Evolutionary conservation across 2,329 filamentous ascomycete species (phyloP), one percentile per base, ranked within the genome.

Genomic region (Teratosphaeria destructans): DNA sequence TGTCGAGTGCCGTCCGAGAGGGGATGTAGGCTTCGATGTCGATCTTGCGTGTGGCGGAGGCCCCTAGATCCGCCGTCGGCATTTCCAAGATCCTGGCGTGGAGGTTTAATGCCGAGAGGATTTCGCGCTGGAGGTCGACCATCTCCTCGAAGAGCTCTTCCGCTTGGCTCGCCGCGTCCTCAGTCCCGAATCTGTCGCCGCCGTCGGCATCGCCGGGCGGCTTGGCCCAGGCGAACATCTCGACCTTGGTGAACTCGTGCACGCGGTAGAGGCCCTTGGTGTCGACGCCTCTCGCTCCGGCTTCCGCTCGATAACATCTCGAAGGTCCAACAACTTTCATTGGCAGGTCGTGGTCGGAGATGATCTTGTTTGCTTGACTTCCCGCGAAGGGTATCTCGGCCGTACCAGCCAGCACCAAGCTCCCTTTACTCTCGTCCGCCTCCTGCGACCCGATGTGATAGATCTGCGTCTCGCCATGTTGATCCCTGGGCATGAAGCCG

Each of bases 191-290:
- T 29, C 55, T 5, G 6, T 47, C 32, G 11, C 68, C 66, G 27
- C 67, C 67, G 26, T 57, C 62, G 70, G 39, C 55, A 35, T 69
- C 71, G 2, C 68, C 60, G 57, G 84, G 79, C 1, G 89, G 84
- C 34, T 81, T 68, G 4, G 90, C 88, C 94, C 94, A 99, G 0
- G 88, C 91, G 72, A 99, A 97, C 80, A 99, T 86, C 75, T 99
- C 94, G 0, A 99, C 93, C 73, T 99, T 99, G 32, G 91, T 96
- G 75, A 99, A 99, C 75, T 99, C 94, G 75, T 99, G 94, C 3
- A 99, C 94, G 32, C 94, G 87, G 76, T 97, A 99, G 1, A 99
- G 78, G 5, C 94, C 94, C 76, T 96, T 96, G 1, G 92, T 96
- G 67, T 94, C 90, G 27, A 88, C 86, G 34, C 94, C 94, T 47